Evolutionary conservation across 176 grass and related monocot genomes (phyloP), one percentile per base, ranked within the genome.

Genomic region (Neostapfia colusana): DNA sequence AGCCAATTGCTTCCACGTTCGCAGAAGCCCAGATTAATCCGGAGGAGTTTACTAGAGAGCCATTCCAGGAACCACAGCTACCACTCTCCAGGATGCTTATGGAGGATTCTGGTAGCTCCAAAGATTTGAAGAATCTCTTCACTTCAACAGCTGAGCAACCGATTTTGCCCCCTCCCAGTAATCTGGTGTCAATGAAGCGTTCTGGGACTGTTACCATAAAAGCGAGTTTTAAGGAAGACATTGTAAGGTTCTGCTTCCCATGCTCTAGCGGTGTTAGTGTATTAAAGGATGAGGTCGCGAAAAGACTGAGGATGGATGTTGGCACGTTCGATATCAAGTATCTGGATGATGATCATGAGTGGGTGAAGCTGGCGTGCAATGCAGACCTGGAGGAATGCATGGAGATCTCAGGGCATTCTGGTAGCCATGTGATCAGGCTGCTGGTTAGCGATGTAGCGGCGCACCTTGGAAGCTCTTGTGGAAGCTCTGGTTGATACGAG

Each of bases 341-440:
- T 75, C 73, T 93, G 53, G 91, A 90, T 63, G 91, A 93, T 69
- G 91, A 93, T 75, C 77, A 83, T 48, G 85, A 93, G 53, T 93
- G 91, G 85, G 91, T 93, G 62, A 88, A 84, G 42, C 55, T 93
- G 78, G 68, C 85, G 4, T 87, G 87, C 18, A 46, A 83, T 58
- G 78, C 85, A 14, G 91, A 93, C 72, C 73, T 93, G 45, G 84
- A 87, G 63, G 87, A 93, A 25, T 93, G 91, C 82, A 58, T 88
- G 57, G 91, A 93, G 64, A 90, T 93, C 48, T 57, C 75, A 1
- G 48, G 74, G 70, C 57, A 58, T 15, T 85, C 78, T 53, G 83
- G 91, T 73, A 78, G 68, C 51, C 61, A 77, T 18, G 63, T 83
- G 44, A 61, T 90, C 49, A 83, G 91, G 69, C 56, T 90, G 27